Conservation (phyloP, 2,329 filamentous ascomycete species). For the Neonectria faginata region DNA sequence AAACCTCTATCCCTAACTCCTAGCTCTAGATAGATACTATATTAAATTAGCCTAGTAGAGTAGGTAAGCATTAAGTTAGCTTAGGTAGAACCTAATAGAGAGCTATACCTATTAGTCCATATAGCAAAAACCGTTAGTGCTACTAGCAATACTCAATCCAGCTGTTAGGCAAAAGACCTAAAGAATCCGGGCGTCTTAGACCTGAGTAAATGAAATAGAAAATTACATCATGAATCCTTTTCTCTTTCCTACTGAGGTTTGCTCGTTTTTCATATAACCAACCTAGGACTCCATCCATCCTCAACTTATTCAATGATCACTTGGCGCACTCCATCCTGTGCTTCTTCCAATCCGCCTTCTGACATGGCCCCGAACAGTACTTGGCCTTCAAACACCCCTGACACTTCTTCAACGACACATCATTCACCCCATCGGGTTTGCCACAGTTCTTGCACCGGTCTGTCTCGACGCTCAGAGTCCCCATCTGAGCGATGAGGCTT, state of each 20-base stretch:
- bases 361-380: constrained; percentile 66
- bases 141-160: no score
- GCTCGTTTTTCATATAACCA: constrained; percentile 1
- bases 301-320: not conserved
- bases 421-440: constrained; percentile 45
- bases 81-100: no score
- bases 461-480: constrained; percentile 6
- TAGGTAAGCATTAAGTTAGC: no score
- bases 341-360: constrained; percentile 65
- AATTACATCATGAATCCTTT: not conserved
- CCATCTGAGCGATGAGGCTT: constrained; percentile 31
- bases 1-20: no score
- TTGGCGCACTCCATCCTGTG: constrained; percentile 59
- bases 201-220: not conserved
- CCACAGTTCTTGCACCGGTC: constrained; percentile 55
- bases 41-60: no score
- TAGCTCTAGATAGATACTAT: no score
- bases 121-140: no score
- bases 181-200: no score
- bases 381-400: constrained; percentile 55
- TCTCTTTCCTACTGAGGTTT: not conserved
- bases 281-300: not conserved
- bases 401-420: constrained; percentile 57
- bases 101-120: no score
- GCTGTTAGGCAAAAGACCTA: no score